Evolutionary conservation across 306 rosid species (phyloP), one percentile per base, ranked within the genome.

Genomic region (Albizia julibrissin): DNA sequence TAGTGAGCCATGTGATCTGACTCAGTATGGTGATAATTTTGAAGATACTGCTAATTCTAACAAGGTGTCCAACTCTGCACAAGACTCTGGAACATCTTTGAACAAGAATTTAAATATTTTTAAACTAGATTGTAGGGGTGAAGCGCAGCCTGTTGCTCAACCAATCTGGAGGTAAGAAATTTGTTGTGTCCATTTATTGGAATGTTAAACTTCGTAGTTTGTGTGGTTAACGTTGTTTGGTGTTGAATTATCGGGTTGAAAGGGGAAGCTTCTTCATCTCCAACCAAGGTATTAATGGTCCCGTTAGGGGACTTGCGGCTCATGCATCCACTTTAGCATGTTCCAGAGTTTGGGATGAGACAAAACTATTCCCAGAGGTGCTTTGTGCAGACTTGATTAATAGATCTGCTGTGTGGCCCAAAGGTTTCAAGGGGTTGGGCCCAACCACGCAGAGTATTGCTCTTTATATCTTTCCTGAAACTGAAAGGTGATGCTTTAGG

Each of bases 271-370:
- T 95, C 29, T 33, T 66, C 56, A 69, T 90, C 78, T 33, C 77
- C 86, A 59, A 83, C 80, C 59, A 58, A 75, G 80, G 46, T 74
- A 78, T 72, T 67, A 74, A 75, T 62, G 56, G 42, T 73, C 4
- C 12, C 22, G 74, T 80, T 26, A 68, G 56, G 65, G 90, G 89
- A 76, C 81, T 93, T 69, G 84, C 78, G 68, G 98, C 90, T 50
- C 95, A 95, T 89, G 39, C 87, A 79, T 93, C 98, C 78, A 72
- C 74, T 87, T 80, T 93, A 79, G 94, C 97, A 50, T 89, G 94
- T 81, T 64, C 84, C 44, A 84, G 81, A 89, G 95, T 85, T 75
- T 40, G 14, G 8, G 83, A 88, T 66, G 91, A 86, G 84, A 85
- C 93, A 19, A 64, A 10, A 56, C 83, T 69, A 33, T 86, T 91